Evolutionary conservation across 768 basidiomycete genomes (phyloP).

Genomic region (Leucogyrophana mollusca): DNA sequence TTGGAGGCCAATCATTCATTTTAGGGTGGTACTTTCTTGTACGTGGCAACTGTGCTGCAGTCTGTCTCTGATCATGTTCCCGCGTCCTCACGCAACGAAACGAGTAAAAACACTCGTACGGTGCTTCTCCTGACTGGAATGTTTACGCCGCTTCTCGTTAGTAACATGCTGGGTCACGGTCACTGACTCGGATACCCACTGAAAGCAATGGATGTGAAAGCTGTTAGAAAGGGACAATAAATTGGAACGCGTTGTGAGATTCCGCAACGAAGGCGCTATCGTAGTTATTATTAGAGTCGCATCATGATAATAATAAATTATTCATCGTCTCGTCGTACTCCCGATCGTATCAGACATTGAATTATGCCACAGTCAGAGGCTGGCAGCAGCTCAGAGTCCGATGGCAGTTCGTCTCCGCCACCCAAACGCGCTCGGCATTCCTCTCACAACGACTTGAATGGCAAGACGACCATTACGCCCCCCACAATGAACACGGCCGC

Average conservation of each 20-base stretch:
- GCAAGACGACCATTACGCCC: constrained; percentile 15
- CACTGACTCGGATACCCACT: constrained; percentile 27
- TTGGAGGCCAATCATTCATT: background rate
- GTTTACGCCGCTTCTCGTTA: constrained; percentile 64
- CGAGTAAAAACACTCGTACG: constrained; percentile 46
- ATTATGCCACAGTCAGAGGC: too few species aligned
- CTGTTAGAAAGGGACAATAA: too few species aligned
- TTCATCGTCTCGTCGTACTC: too few species aligned
- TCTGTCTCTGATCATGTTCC: constrained; percentile 55
- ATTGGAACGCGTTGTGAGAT: too few species aligned
- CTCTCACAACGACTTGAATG: constrained; percentile 25
- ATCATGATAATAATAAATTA: too few species aligned
- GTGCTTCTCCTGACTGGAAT: constrained; percentile 64
- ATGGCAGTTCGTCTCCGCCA: constrained; percentile 26
- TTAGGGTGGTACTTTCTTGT: constrained; percentile 91
- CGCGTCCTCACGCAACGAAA: constrained; percentile 34
- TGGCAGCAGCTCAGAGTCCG: constrained; percentile 16
- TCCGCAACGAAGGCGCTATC: too few species aligned
- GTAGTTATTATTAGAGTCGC: too few species aligned
- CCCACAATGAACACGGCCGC: constrained; percentile 25
- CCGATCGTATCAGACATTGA: too few species aligned
- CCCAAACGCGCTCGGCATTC: constrained; percentile 38
- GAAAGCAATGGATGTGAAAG: background rate
- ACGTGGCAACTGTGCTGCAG: constrained; percentile 91
- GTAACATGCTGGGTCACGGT: constrained; percentile 60